phyloP scores from a whole-genome alignment of 768 basidiomycete genomes.

The Leccinum barrowsii region DNA sequence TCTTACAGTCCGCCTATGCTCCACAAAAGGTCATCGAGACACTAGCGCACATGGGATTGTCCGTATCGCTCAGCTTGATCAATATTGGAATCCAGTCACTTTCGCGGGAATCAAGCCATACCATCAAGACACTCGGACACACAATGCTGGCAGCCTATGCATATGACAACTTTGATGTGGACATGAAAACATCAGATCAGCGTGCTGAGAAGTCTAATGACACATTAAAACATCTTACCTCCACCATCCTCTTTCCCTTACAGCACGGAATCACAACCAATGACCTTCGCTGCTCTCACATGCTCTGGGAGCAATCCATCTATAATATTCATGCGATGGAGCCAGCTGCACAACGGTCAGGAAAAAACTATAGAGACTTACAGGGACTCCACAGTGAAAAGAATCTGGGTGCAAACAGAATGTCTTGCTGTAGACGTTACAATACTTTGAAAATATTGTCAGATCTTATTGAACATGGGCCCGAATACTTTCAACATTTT shows the following conservation, averaged over 20 bases:
- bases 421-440: not conserved
- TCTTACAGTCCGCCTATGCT: conserved; percentile 1
- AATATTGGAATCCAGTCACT: not conserved
- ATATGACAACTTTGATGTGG: conserved; percentile 6
- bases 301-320: not conserved
- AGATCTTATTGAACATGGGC: not conserved
- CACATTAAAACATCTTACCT: not conserved
- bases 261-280: not conserved
- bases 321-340: not conserved
- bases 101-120: not conserved
- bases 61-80: not conserved
- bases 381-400: not conserved
- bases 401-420: not conserved
- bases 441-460: not conserved
- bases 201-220: not conserved
- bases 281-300: not conserved
- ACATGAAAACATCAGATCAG: not conserved
- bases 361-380: not conserved
- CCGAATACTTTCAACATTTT: not conserved
- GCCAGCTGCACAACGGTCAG: not conserved
- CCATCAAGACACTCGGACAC: not conserved
- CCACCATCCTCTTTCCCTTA: not conserved
- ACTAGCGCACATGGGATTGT: not conserved
- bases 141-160: not conserved
- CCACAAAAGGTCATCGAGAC: conserved; percentile 2